Evolutionary conservation across 2,329 filamentous ascomycete genomes (phyloP).

Genomic region (Myriosclerotinia curreyana): DNA sequence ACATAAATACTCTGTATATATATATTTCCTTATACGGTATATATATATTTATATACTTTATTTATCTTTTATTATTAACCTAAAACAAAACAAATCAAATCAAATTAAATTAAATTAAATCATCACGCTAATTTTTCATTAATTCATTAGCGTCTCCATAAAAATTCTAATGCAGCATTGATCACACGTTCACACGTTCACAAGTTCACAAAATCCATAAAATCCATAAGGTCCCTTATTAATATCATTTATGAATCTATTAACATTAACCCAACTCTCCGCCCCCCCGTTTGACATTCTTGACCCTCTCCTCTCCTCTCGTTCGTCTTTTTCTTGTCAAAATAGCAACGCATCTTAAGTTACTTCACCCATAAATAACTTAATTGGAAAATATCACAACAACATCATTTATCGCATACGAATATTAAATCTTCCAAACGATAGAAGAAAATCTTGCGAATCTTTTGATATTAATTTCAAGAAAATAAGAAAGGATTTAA

Average conservation of each 20-base stretch:
- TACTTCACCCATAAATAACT: neutral
- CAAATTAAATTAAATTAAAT: no score
- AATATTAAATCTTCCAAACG: neutral
- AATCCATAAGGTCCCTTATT: no score
- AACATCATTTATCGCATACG: neutral
- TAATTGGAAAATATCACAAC: neutral
- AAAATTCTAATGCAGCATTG: slow-evolving; percentile 6
- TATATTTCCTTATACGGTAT: no score
- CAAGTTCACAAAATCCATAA: neutral
- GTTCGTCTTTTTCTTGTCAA: slow-evolving; percentile 19
- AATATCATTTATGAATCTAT: no score
- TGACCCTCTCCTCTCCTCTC: no score
- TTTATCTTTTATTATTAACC: no score
- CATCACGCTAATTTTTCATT: neutral
- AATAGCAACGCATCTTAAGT: slow-evolving; percentile 3
- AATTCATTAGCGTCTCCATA: slow-evolving; percentile 2
- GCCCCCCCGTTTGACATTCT: slow-evolving; percentile 20
- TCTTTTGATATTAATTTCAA: slow-evolving; percentile 14
- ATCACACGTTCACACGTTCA: slow-evolving; percentile 11
- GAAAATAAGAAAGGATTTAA: neutral
- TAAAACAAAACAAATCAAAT: no score
- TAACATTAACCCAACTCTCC: slow-evolving; percentile 18
- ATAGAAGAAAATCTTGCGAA: slow-evolving; percentile 10
- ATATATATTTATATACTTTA: no score
- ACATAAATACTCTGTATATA: no score